Evolutionary conservation across 192 early-diverging fungal species (phyloP), one percentile per base, ranked within the genome.

Genomic region (Pilaira anomala): DNA sequence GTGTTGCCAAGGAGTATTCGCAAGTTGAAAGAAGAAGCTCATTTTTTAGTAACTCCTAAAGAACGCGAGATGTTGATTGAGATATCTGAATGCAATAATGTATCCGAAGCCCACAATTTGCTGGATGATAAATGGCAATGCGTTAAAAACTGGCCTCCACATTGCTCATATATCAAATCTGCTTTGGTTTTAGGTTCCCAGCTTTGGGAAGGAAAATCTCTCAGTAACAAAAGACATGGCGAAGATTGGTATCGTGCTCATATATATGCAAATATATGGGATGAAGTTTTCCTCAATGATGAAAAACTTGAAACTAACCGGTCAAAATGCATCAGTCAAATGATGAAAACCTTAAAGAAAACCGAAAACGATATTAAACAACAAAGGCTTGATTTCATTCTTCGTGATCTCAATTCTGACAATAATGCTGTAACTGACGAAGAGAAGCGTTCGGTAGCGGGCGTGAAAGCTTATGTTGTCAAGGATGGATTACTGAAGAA

Each of bases 141-240:
- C 29, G 18, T 30, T 0, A 33, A 33, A 5, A n/a, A 18, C 30
- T 18, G 29, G 16, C n/a, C 51, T 3, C 3, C 1, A n/a, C 29
- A 33, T 53, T 53, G 29, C 29, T 24, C 7, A 24, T 58, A 42
- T 42, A 58, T 58, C 39, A 42, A 39, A 58, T 58, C 21, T 13
- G 21, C 55, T 44, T 58, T 58, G 39, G 18, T 22, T 25, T 7
- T 39, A 3, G 3, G 33, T 7, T 9, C 21, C 0, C 39, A 58
- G 18, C 0, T 58, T 42, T 58, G 40, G 55, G 5, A 2, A 22
- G 9, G 18, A 58, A 44, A 58, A 2, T 0, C 39, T 42, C 14
- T 58, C 5, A 0, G 5, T 1, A 58, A 40, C 6, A 22, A 40
- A 44, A 0, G 1, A 3, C 33, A 58, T 40, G 40, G 40, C 3